A percentile compares a stretch with the other conserved stretches of the same genome.
phyloP scores from a whole-genome alignment of 2,329 filamentous ascomycete genomes.

The Bertia moriformis region DNA sequence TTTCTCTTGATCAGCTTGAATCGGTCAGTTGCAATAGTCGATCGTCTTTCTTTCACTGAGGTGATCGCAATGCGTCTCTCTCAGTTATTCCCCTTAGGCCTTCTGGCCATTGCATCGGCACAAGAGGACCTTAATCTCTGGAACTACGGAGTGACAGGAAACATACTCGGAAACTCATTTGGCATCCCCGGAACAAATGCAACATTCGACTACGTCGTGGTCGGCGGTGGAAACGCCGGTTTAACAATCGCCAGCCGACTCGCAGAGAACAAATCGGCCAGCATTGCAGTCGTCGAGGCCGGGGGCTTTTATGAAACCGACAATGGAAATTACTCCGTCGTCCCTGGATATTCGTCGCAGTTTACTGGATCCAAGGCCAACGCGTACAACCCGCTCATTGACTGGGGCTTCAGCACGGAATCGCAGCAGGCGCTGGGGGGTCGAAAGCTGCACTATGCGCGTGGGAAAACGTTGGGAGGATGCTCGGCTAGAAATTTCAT shows the following conservation, averaged over 20 bases:
- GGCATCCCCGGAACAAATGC: slow-evolving; percentile 3
- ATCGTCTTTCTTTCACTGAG: not conserved
- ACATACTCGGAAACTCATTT: slow-evolving; percentile 4
- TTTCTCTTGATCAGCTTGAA: not conserved
- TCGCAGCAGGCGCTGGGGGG: not conserved
- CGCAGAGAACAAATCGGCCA: slow-evolving; percentile 3
- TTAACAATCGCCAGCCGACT: not conserved
- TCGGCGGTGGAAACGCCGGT: not conserved
- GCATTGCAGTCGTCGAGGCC: not conserved
- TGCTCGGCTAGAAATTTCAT: not conserved
- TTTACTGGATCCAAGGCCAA: slow-evolving; percentile 9
- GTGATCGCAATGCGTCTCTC: not conserved
- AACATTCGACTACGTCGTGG: not conserved
- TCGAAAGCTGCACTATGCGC: not conserved
- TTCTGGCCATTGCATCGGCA: not conserved
- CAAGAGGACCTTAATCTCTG: not conserved
- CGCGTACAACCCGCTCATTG: slow-evolving; percentile 7
- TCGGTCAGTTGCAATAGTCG: not conserved
- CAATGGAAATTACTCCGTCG: slow-evolving; percentile 12
- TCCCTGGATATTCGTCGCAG: slow-evolving; percentile 10
- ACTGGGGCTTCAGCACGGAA: not conserved
- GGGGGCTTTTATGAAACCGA: slow-evolving; percentile 5
- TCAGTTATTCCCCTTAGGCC: not conserved
- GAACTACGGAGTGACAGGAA: not conserved
- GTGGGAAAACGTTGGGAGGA: not conserved